Evolutionary conservation across 441 rosid species (phyloP).

Genomic region (Biscutella auriculata): DNA sequence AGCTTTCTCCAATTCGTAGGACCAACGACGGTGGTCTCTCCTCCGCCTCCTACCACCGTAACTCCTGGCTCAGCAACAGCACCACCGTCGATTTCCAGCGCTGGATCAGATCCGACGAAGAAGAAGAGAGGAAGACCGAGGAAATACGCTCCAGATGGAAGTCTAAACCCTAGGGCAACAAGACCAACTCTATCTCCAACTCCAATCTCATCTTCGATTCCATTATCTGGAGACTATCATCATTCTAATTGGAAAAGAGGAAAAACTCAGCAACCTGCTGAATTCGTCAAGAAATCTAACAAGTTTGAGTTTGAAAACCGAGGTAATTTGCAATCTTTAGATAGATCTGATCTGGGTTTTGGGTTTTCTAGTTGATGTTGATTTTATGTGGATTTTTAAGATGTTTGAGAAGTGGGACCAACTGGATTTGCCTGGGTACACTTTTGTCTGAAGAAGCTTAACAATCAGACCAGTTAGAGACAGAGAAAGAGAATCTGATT

Average conservation of each 20-base stretch:
- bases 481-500: slow-evolving; percentile 24
- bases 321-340: slow-evolving; percentile 12
- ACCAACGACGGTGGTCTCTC: slow-evolving; percentile 19
- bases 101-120: slow-evolving; percentile 32
- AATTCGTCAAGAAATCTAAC: slow-evolving; percentile 45
- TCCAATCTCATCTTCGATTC: slow-evolving; percentile 67
- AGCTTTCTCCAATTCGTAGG: slow-evolving; percentile 16
- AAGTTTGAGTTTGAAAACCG: slow-evolving; percentile 32
- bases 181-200: slow-evolving; percentile 47
- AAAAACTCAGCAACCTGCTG: slow-evolving; percentile 29
- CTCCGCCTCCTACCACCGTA: slow-evolving; percentile 18
- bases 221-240: slow-evolving; percentile 42
- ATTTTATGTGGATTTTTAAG: slow-evolving; percentile 4
- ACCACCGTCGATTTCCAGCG: neutral
- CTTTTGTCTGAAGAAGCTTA: slow-evolving; percentile 25
- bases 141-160: slow-evolving; percentile 52
- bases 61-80: slow-evolving; percentile 16
- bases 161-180: slow-evolving; percentile 16
- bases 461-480: slow-evolving; percentile 17
- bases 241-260: slow-evolving; percentile 53
- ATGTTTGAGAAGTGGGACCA: slow-evolving; percentile 24
- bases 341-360: slow-evolving; percentile 12
- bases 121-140: slow-evolving; percentile 71
- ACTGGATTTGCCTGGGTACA: slow-evolving; percentile 23
- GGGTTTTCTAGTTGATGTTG: neutral